Conservation (phyloP, 2,329 filamentous ascomycete genomes). For the Penicillium sp. region DNA sequence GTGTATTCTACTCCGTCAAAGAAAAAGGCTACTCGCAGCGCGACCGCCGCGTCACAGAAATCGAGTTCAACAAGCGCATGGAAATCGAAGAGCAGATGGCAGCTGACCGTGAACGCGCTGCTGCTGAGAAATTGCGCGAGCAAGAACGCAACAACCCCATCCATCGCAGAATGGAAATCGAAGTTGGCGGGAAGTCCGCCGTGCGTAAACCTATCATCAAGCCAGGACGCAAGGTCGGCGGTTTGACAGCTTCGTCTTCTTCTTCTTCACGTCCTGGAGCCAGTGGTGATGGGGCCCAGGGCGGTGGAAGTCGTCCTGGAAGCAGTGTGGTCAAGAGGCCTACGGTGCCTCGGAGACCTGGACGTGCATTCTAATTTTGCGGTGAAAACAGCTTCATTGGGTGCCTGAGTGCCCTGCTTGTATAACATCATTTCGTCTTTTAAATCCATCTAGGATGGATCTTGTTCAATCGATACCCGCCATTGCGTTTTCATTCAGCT, state of each 20-base stretch:
- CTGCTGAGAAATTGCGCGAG: slow-evolving; percentile 41
- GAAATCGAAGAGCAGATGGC: slow-evolving; percentile 93
- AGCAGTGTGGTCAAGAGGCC: slow-evolving; percentile 43
- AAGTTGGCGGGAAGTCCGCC: slow-evolving; percentile 33
- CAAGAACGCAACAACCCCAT: slow-evolving; percentile 35
- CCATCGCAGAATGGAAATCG: slow-evolving; percentile 36
- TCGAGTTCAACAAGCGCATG: slow-evolving; percentile 87
- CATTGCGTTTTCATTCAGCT: neutral
- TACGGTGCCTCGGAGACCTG: slow-evolving; percentile 33
- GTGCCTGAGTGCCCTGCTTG: neutral
- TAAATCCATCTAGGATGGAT: neutral
- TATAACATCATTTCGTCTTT: slow-evolving; percentile 2
- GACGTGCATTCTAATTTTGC: slow-evolving; percentile 33
- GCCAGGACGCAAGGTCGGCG: slow-evolving; percentile 29
- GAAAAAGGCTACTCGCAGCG: slow-evolving; percentile 92
- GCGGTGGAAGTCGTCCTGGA: slow-evolving; percentile 19
- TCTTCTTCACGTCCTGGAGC: slow-evolving; percentile 23
- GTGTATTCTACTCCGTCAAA: slow-evolving; percentile 95
- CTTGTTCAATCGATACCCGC: slow-evolving; percentile 13
- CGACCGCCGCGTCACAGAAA: slow-evolving; percentile 82
- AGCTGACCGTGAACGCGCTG: slow-evolving; percentile 67
- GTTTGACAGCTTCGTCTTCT: slow-evolving; percentile 30
- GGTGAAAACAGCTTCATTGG: neutral
- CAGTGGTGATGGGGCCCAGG: slow-evolving; percentile 1
- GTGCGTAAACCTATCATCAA: slow-evolving; percentile 36